Evolutionary conservation across 73 alveolate species (phyloP).

Genomic region (Tetrahymena elliotti): DNA sequence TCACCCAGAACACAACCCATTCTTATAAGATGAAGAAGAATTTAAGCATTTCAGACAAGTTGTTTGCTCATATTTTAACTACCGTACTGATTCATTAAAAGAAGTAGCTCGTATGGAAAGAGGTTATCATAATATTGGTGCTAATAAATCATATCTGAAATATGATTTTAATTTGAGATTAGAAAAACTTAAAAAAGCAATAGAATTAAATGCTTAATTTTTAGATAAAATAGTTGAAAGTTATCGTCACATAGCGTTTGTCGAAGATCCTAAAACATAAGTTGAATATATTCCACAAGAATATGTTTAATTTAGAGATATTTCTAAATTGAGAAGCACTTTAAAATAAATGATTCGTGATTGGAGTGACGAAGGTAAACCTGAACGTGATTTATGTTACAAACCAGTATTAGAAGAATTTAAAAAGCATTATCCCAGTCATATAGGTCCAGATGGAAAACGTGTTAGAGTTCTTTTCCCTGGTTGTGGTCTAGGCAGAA

Average conservation of each 20-base stretch:
- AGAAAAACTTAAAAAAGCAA: slow-evolving; percentile 2
- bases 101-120: background rate
- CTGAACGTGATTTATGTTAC: slow-evolving; percentile 67
- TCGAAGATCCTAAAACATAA: background rate
- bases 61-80: background rate
- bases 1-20: background rate
- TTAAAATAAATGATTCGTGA: slow-evolving; percentile 88
- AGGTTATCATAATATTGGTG: background rate
- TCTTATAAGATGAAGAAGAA: background rate
- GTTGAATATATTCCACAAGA: slow-evolving; percentile 12
- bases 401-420: slow-evolving; percentile 59
- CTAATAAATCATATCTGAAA: background rate
- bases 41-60: background rate
- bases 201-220: slow-evolving; percentile 16
- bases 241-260: slow-evolving; percentile 13
- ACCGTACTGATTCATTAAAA: background rate
- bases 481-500: slow-evolving; percentile 96
- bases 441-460: background rate
- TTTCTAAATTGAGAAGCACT: slow-evolving; percentile 66
- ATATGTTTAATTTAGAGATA: slow-evolving; percentile 23
- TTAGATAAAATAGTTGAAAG: slow-evolving; percentile 21
- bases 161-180: slow-evolving; percentile 18
- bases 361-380: slow-evolving; percentile 86
- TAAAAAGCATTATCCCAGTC: slow-evolving; percentile 39
- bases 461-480: slow-evolving; percentile 81